These are phyloP conservation scores for Plantago elongata DNA, from an alignment of 257 asterid genomes.

Conservation along the genomic window DNA sequence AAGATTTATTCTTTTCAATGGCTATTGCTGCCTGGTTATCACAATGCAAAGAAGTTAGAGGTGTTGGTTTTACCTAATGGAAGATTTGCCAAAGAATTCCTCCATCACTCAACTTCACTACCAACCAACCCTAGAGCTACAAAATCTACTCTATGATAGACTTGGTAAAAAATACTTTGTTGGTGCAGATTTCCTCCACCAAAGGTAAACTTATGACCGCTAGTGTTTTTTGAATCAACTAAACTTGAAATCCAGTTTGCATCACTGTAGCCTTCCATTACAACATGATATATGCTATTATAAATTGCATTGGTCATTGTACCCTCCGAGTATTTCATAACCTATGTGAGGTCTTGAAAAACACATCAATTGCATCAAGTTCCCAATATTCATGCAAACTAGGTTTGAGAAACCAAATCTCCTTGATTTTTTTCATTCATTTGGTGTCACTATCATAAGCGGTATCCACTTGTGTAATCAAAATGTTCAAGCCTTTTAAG, in stretches of 20 bases:
- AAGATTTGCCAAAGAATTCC: neutral
- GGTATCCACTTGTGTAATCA: neutral
- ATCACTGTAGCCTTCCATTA: neutral
- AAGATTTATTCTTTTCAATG: neutral
- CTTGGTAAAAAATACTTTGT: neutral
- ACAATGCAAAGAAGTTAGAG: neutral
- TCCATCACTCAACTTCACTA: neutral
- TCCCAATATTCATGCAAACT: neutral
- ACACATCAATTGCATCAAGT: neutral
- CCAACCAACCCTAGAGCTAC: neutral
- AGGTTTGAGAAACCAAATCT: neutral
- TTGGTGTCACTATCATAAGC: neutral
- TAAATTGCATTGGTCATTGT: neutral
- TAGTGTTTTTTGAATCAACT: neutral
- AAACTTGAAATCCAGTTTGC: conserved; percentile 2
- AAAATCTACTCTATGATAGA: neutral
- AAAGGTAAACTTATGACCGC: neutral
- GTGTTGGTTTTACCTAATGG: conserved; percentile 1
- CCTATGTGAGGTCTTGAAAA: neutral
- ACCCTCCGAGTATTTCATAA: neutral
- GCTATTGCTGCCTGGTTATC: neutral
- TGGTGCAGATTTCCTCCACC: neutral
- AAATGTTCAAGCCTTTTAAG: neutral
- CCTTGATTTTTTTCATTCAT: neutral
- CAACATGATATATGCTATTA: neutral